These are phyloP conservation scores for Talaromyces atroroseus DNA, from an alignment of 2,329 filamentous ascomycete genomes.

Conservation along the genomic window DNA sequence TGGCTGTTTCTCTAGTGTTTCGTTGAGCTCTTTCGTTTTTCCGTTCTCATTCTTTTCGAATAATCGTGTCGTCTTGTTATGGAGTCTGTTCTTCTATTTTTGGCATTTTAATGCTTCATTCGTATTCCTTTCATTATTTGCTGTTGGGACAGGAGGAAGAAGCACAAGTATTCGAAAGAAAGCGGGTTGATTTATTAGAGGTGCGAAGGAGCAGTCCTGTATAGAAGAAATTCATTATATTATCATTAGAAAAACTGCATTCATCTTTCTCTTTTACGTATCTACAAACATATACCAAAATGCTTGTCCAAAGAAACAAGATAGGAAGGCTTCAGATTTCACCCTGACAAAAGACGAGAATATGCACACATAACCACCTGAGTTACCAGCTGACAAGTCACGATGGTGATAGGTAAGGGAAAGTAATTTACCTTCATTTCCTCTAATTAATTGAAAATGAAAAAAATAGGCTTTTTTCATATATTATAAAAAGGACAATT, in stretches of 20 bases:
- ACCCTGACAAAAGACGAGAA: neutral
- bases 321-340: neutral
- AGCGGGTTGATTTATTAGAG: constrained; percentile 6
- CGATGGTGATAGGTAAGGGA: neutral
- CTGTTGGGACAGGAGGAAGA: neutral
- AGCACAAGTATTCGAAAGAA: neutral
- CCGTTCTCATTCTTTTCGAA: neutral
- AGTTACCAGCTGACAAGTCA: neutral
- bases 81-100: neutral
- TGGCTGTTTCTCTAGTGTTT: neutral
- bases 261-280: neutral
- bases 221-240: neutral
- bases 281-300: neutral
- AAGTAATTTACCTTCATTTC: too few species aligned
- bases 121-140: neutral
- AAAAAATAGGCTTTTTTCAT: neutral
- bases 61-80: neutral
- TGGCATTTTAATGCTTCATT: neutral
- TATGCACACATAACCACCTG: neutral
- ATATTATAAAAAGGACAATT: neutral
- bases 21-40: neutral
- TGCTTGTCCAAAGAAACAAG: neutral
- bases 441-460: too few species aligned
- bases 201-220: constrained; percentile 3
- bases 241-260: neutral